Evolutionary conservation across 768 basidiomycete genomes (phyloP).

Genomic region (Tylopilus plumbeoviolaceoides): DNA sequence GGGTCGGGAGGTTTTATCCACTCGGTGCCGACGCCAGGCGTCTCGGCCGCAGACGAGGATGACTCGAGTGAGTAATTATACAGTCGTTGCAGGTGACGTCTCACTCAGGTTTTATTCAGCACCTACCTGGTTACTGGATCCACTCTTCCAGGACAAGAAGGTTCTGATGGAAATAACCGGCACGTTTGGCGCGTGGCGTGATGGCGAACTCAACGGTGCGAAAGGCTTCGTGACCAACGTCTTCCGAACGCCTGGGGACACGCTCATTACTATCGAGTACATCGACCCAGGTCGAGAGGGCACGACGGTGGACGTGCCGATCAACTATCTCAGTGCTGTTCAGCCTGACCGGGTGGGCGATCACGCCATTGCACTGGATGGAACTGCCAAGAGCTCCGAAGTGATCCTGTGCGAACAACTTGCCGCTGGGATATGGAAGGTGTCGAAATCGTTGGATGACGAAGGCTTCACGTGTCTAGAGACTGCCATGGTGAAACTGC

Average conservation of each 20-base stretch:
- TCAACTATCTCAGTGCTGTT: constrained; percentile 40
- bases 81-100: constrained; percentile 7
- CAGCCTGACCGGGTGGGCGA: constrained; percentile 39
- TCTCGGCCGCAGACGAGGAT: constrained; percentile 26
- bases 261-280: constrained; percentile 26
- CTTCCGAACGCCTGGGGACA: constrained; percentile 27
- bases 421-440: constrained; percentile 26
- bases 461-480: constrained; percentile 8
- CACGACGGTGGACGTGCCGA: constrained; percentile 36
- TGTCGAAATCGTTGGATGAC: constrained; percentile 15
- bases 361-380: constrained; percentile 48
- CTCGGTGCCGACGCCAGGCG: constrained; percentile 31
- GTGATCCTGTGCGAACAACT: constrained; percentile 42
- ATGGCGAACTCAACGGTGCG: constrained; percentile 26
- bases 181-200: constrained; percentile 25
- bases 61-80: constrained; percentile 22
- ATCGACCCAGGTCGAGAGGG: constrained; percentile 31
- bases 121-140: constrained; percentile 27
- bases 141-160: constrained; percentile 25
- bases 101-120: constrained; percentile 21
- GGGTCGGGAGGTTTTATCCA: constrained; percentile 18
- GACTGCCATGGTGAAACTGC: constrained; percentile 25
- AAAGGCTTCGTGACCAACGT: constrained; percentile 27
- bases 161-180: constrained; percentile 27
- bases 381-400: constrained; percentile 38